Evolutionary conservation across 2,329 filamentous ascomycete genomes (phyloP).

Genomic region (Chaetothyriales sp.): DNA sequence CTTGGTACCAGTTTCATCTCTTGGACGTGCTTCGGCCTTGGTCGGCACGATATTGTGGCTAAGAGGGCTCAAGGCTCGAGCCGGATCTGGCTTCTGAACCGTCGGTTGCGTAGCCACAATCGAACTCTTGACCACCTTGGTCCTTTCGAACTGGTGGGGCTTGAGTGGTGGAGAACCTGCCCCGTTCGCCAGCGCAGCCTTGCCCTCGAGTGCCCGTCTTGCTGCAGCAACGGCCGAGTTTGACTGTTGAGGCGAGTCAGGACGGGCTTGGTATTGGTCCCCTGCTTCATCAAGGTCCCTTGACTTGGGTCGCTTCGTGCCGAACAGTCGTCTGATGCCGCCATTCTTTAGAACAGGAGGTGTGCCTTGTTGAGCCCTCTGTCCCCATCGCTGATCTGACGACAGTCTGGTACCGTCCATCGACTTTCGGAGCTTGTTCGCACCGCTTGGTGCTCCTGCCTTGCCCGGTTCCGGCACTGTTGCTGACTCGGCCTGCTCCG

Average conservation of each 20-base stretch:
- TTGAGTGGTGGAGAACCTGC: conserved; percentile 14
- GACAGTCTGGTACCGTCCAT: conserved; percentile 7
- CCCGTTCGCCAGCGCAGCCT: conserved; percentile 11
- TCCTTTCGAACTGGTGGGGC: conserved; percentile 14
- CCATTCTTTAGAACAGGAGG: conserved; percentile 12
- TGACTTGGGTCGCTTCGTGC: conserved; percentile 12
- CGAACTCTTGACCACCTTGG: background rate
- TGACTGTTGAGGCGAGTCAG: conserved; percentile 2
- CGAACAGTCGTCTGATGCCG: conserved; percentile 16
- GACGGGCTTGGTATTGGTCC: background rate
- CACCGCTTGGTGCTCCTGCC: background rate
- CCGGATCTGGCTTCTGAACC: background rate
- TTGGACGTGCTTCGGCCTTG: conserved; percentile 2
- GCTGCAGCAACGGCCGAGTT: conserved; percentile 16
- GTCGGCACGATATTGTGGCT: background rate
- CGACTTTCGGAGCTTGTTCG: conserved; percentile 11
- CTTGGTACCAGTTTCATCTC: background rate
- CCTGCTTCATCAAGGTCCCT: conserved; percentile 3
- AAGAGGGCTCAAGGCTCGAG: background rate
- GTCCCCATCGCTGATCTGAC: conserved; percentile 8
- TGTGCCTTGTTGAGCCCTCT: conserved; percentile 10
- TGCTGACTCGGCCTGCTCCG: background rate
- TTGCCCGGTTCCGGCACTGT: background rate
- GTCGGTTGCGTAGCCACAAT: background rate
- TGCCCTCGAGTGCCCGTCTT: conserved; percentile 17